phyloP scores from a whole-genome alignment of 2,329 filamentous ascomycete genomes.

The Trichoderma citrinoviride region DNA sequence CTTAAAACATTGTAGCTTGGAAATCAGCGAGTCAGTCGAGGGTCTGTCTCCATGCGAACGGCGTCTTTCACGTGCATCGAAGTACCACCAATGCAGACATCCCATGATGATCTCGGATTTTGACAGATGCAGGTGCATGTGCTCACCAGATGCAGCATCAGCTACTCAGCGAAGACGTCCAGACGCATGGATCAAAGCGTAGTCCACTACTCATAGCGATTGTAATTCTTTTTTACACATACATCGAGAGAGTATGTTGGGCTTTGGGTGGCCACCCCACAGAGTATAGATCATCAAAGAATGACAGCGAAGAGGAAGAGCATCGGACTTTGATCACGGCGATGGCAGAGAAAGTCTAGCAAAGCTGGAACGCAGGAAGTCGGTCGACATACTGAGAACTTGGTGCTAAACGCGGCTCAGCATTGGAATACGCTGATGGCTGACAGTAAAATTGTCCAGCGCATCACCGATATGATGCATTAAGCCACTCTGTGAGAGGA shows the following conservation, averaged over 20 bases:
- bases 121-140: not conserved
- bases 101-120: not conserved
- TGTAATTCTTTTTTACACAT: conserved; percentile 7
- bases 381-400: not conserved
- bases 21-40: too few species aligned
- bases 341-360: too few species aligned
- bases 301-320: not conserved
- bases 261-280: conserved; percentile 1
- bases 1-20: too few species aligned
- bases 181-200: too few species aligned
- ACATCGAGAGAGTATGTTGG: conserved; percentile 12
- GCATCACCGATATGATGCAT: not conserved
- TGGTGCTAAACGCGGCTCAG: not conserved
- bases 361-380: too few species aligned
- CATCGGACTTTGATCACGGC: too few species aligned
- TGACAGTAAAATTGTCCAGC: not conserved
- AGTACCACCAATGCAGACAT: not conserved
- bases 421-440: not conserved
- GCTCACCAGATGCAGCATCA: not conserved
- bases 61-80: not conserved
- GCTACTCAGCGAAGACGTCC: too few species aligned
- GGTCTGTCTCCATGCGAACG: too few species aligned
- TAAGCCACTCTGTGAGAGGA: not conserved
- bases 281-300: not conserved
- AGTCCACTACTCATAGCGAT: conserved; percentile 2